Base-by-base conservation (phyloP, 2,329 filamentous ascomycete species). In the Trichoderma semiorbis region DNA sequence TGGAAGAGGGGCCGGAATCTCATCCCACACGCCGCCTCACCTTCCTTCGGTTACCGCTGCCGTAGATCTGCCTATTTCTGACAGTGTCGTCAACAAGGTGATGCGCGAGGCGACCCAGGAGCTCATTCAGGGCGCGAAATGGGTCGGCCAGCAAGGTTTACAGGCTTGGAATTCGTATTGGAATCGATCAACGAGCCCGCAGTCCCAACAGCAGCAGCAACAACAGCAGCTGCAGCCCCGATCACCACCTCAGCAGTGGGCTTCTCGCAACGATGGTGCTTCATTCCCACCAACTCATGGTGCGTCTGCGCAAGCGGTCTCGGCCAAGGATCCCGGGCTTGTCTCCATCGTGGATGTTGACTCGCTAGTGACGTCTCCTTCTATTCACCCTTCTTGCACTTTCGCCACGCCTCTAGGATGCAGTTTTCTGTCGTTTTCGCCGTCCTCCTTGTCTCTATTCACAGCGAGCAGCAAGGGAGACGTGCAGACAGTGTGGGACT, bases 401-500 rank as follows among this genome's bases (percentile, higher is more conserved):
- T 95, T 96, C 76, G 85, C 87, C 34, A 86, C 91, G 2, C 88
- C 90, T 1, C 86, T 92, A 18, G 93, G 93, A 10, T 95, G 93
- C 80, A 95, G 93, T 78, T 94, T 93, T 78, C 79, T 96, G 36
- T 94, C 92, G 0, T 92, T 97, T 74, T 90, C 93, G 2, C 92
- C 93, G 0, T 89, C 88, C 7, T 93, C 92, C 0, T 80, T 95
- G 30, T 89, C 89, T 66, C 84, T 97, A 12, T 91, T 96, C 80
- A 94, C 92, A 0, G 92, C 92, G 7, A 95, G 92, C 80, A 92
- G 87, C 77, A 95, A 94, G 79, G 93, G 93, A n/a, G 93, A 97
- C 77, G 87, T 93, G 7, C 92, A 94, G 77, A 92, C 90, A 8
- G 89, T 95, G 1, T 96, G 93, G 93, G 93, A 95, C 79, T 81